Conservation (phyloP, 768 basidiomycete genomes). For the Boletus huronensis region DNA sequence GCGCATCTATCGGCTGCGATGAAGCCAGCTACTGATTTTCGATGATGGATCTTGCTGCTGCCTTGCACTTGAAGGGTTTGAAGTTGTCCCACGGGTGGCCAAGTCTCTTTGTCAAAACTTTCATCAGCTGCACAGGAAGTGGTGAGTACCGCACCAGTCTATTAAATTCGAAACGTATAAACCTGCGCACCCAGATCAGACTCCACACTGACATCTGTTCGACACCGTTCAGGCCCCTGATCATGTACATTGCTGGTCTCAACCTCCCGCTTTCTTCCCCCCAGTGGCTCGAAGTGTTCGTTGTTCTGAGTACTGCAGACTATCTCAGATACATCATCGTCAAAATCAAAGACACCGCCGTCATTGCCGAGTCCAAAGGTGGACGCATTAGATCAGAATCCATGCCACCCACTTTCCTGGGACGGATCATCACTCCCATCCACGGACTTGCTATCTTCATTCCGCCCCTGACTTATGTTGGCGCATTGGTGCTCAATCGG, state of each 20-base stretch:
- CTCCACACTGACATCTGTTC: not conserved
- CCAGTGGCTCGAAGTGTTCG: constrained; percentile 13
- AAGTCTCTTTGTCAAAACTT: not conserved
- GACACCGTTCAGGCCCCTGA: not conserved
- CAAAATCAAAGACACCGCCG: not conserved
- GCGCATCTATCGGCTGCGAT: not conserved
- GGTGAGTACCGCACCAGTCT: constrained; percentile 7
- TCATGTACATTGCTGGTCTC: constrained; percentile 20
- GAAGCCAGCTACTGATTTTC: not conserved
- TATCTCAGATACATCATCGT: not conserved
- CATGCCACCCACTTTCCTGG: constrained; percentile 13
- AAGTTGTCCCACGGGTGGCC: too few relatives aligned
- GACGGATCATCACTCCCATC: constrained; percentile 25
- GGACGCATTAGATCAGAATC: constrained; percentile 18
- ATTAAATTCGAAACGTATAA: not conserved
- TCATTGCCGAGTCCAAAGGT: constrained; percentile 5
- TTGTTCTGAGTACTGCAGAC: constrained; percentile 12
- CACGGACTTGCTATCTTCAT: constrained; percentile 17
- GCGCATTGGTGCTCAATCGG: constrained; percentile 20
- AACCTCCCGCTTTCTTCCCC: not conserved
- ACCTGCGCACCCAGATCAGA: not conserved
- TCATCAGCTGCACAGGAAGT: not conserved
- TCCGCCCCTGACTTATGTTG: constrained; percentile 25
- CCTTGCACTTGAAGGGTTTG: too few relatives aligned
- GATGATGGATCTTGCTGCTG: too few relatives aligned